Conservation (phyloP, 1,284 basidiomycete genomes). For the Fistulinella staudtii region DNA sequence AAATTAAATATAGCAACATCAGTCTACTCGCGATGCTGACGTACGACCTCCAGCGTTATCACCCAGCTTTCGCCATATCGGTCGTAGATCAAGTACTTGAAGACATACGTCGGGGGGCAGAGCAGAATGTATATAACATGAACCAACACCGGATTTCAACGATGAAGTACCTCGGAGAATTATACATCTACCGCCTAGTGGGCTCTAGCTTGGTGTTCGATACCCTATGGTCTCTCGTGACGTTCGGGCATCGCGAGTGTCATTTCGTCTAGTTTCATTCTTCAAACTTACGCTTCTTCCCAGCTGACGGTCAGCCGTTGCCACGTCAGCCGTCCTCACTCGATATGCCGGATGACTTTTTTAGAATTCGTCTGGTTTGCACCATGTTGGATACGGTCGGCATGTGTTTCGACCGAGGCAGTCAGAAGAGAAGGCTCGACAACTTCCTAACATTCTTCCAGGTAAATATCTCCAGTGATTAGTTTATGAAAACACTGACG, state of each 20-base stretch:
- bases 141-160: conserved; percentile 92
- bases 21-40: conserved; percentile 91
- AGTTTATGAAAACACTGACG: conserved; percentile 9
- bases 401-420: conserved; percentile 95
- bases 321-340: conserved; percentile 74
- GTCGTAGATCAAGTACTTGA: conserved; percentile 95
- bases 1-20: conserved; percentile 89
- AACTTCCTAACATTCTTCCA: conserved; percentile 92
- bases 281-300: conserved; percentile 8
- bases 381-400: conserved; percentile 93
- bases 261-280: conserved; percentile 2
- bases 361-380: conserved; percentile 90
- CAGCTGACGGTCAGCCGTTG: conserved; percentile 86
- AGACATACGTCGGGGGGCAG: conserved; percentile 85
- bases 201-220: conserved; percentile 91
- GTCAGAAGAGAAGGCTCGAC: conserved; percentile 88
- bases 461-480: conserved; percentile 40
- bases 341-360: conserved; percentile 95
- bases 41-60: conserved; percentile 91
- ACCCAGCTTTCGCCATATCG: conserved; percentile 81
- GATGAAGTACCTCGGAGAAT: conserved; percentile 91
- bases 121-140: conserved; percentile 92
- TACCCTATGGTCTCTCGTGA: conserved; percentile 91
- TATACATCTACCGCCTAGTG: conserved; percentile 96
- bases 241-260: conserved; percentile 89